Percentiles rank a stretch among this genome's conserved stretches.
Conservation (phyloP, 306 rosid species). For the Quillaja saponaria region DNA sequence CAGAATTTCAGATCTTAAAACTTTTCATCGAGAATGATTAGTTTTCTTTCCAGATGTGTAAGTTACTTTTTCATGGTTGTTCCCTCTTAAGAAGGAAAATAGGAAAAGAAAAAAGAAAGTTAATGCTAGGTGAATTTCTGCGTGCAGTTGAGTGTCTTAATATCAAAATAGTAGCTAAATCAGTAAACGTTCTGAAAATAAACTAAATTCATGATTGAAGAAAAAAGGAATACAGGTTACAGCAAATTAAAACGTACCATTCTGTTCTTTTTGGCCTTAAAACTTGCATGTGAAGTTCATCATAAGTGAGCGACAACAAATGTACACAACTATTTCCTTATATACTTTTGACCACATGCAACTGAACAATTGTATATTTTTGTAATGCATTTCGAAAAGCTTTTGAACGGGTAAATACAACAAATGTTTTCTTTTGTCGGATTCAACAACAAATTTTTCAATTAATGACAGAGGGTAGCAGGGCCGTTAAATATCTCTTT, state of each 20-base stretch:
- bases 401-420: background rate
- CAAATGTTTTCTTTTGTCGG: conserved; percentile 1
- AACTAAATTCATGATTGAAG: background rate
- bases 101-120: conserved; percentile 1
- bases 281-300: background rate
- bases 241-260: no score
- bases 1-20: background rate
- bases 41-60: background rate
- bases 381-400: background rate
- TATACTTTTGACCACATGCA: background rate
- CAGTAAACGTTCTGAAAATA: background rate
- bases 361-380: background rate
- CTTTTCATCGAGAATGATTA: conserved; percentile 15
- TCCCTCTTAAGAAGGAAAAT: background rate
- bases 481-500: conserved; percentile 16
- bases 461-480: background rate
- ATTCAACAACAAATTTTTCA: conserved; percentile 5
- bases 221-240: background rate
- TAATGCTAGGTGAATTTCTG: background rate
- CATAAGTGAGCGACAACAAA: background rate
- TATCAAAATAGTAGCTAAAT: background rate
- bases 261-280: no score
- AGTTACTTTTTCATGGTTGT: conserved; percentile 3
- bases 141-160: background rate
- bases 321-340: background rate